Evolutionary conservation across 176 grass and related monocot genomes (phyloP), one percentile per base, ranked within the genome.

Genomic region (Carex kokanica): DNA sequence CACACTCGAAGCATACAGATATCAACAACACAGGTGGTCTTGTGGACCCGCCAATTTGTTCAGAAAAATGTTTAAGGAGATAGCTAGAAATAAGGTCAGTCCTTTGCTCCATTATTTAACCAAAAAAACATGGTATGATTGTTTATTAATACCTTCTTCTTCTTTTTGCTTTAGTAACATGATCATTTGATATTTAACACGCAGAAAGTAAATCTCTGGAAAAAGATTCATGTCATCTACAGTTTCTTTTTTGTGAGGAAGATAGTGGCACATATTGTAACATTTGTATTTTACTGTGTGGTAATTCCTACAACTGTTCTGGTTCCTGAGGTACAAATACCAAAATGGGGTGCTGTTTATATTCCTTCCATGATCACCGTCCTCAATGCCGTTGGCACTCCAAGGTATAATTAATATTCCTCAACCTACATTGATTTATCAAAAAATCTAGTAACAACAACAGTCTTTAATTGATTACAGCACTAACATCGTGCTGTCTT

Each of bases 1-100:
- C 71, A 95, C 93, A 3, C 61, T 95, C 60, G 93, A 91, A 25
- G 93, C 90, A 16, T 95, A 62, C 81, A 25, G 88, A 32, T 93
- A 93, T 87, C 90, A 95, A 81, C 93, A 95, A 9, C 93, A 95
- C 54, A 90, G 93, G 72, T 95, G 93, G 93, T 93, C 93, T 13
- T 95, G 93, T 9, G 88, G 93, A 61, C 93, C 90, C 0, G 88
- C 90, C 85, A 93, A 93, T 63, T 78, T 95, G 49, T 95, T 95
- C 75, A 87, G 90, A 66, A 95, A 95, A 88, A 95, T 92, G 88
- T 43, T 95, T 18, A 38, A 91, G 84, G 93, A 95, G 88, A 95
- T 95, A 64, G 74, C 81, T 24, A 88, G 68, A 79, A 95, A 93
- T 24, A 92, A 95, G 88, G 93, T 93, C 40, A 64, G 8, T 74